Conservation (phyloP, 2,329 filamentous ascomycete genomes). For the Phyllosticta citribraziliensis region DNA sequence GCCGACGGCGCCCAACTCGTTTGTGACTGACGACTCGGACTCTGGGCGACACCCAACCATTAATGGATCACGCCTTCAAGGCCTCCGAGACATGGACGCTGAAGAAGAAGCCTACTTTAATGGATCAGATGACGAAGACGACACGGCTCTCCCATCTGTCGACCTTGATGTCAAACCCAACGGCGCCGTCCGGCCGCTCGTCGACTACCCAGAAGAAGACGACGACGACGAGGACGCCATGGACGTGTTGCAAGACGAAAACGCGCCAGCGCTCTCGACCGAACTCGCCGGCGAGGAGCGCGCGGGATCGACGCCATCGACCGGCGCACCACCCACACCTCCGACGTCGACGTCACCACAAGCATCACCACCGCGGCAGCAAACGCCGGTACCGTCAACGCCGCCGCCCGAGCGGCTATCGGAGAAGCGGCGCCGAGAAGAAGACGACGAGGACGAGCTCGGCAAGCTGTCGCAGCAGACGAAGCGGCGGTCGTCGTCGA, state of each 20-base stretch:
- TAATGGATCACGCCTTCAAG: slow-evolving; percentile 52
- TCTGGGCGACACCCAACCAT: slow-evolving; percentile 37
- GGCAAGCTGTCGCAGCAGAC: slow-evolving; percentile 58
- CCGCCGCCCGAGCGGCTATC: slow-evolving; percentile 62
- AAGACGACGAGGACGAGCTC: slow-evolving; percentile 90
- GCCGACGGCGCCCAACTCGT: slow-evolving; percentile 48
- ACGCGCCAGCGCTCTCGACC: neutral
- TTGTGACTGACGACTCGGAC: slow-evolving; percentile 63
- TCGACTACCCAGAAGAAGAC: slow-evolving; percentile 90
- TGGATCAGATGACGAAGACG: slow-evolving; percentile 77
- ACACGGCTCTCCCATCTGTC: slow-evolving; percentile 17
- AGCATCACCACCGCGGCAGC: slow-evolving; percentile 4
- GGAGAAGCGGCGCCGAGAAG: slow-evolving; percentile 83
- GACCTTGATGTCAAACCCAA: slow-evolving; percentile 38
- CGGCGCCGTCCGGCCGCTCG: slow-evolving; percentile 58
- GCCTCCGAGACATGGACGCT: slow-evolving; percentile 72
- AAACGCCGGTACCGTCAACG: neutral
- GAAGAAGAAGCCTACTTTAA: slow-evolving; percentile 94
- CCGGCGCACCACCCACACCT: slow-evolving; percentile 1
- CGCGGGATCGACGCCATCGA: neutral
- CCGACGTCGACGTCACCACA: slow-evolving; percentile 7
- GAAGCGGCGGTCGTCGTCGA: slow-evolving; percentile 32
- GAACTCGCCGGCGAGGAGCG: neutral
- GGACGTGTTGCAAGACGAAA: slow-evolving; percentile 36
- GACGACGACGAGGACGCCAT: slow-evolving; percentile 41